Base-by-base conservation (phyloP, 2,329 filamentous ascomycete genomes). In the Colletotrichum sp. region DNA sequence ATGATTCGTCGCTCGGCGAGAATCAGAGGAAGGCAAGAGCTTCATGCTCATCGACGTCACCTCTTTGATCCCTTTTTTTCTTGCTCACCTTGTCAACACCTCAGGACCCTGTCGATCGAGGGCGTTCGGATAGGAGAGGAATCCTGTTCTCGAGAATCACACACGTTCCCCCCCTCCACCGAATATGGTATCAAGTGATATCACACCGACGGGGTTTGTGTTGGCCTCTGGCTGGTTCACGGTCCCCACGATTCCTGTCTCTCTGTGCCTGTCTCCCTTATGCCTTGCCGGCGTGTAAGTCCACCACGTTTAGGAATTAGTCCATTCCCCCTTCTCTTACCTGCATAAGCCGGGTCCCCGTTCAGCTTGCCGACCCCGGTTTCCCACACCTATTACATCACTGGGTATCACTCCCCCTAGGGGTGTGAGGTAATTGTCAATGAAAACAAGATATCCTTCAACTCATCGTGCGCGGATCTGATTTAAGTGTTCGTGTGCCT, bases 351-450 rank as follows among this genome's bases (percentile, higher is more conserved):
- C 16, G 48, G 69, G 69, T n/a, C 69, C 61, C 52, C 69, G 16
- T 56, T 30, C 24, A 59, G 14, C 30, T 7, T 1, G 3, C 8
- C 7, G 2, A n/a, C 30, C 7, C 28, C n/a, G 59, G 9, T 59
- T 24, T 28, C 43, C 62, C 69, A 55, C 62, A 68, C 38, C 73
- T 59, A 75, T 75, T 75, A 65, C 73, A 71, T 75, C 73, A 75
- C 73, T 38, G 58, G 69, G 28, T 38, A 43, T 73, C 73, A 75
- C 70, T 48, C 70, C 68, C 30, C 48, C 56, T 34, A 18, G 21
- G 38, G 63, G 63, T 63, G 73, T 75, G 73, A 75, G 73, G 73
- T 73, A 75, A 75, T 75, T 62, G 58, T 56, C 56, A 4, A 16
- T 16, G 18, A 43, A 43, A 63, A 63, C 24, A 24, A 68, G 16